A percentile compares a stretch with the other conserved stretches of the same genome.
Conservation (phyloP, 257 asterid species). For the Echites panduratus region DNA sequence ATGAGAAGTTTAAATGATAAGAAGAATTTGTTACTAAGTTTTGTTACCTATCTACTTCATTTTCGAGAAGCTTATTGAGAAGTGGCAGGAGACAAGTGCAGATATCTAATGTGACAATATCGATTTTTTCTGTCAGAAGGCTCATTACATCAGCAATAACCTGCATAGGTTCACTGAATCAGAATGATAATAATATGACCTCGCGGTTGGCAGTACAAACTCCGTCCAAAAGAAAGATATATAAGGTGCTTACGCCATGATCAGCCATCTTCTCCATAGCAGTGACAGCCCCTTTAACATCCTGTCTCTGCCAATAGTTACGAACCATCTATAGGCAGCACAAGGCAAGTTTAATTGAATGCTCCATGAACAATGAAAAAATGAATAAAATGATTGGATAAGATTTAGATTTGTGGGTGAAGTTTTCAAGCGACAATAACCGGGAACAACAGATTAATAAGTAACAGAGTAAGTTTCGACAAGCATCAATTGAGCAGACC, state of each 20-base stretch:
- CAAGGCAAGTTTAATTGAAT: conserved; percentile 3
- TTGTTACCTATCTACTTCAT: conserved; percentile 72
- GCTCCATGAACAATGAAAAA: background rate
- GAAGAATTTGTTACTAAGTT: background rate
- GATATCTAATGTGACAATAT: conserved; percentile 68
- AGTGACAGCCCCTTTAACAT: conserved; percentile 73
- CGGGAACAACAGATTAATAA: no score
- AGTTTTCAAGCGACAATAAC: no score
- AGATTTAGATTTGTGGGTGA: background rate
- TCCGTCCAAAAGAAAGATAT: background rate
- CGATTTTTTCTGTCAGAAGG: conserved; percentile 67
- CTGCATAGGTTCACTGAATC: conserved; percentile 33
- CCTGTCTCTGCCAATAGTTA: conserved; percentile 77
- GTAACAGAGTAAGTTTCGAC: background rate
- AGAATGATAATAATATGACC: background rate
- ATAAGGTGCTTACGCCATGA: conserved; percentile 57
- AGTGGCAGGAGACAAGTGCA: conserved; percentile 87
- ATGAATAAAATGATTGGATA: background rate
- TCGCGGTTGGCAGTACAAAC: background rate
- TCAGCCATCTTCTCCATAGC: conserved; percentile 77
- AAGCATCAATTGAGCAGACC: background rate
- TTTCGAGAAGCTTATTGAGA: conserved; percentile 65
- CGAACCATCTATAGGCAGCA: conserved; percentile 56
- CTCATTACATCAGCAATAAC: conserved; percentile 86
- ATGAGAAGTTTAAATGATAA: no score